phyloP scores from a whole-genome alignment of 2,329 filamentous ascomycete species.

The Pyricularia pennisetigena region DNA sequence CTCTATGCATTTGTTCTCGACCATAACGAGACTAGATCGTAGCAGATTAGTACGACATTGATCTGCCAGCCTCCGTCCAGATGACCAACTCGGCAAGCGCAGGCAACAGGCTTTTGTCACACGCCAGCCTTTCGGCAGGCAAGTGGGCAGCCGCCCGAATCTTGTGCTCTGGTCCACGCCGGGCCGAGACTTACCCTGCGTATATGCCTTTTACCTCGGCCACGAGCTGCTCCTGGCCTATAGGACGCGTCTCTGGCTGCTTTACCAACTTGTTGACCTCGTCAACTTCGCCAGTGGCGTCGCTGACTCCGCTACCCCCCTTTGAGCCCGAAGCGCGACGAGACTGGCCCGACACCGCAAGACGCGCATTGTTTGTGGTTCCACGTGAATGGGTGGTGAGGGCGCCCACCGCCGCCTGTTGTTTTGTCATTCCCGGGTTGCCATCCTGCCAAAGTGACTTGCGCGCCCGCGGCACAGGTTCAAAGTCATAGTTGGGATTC shows the following conservation, averaged over 20 bases:
- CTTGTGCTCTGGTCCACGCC: no score
- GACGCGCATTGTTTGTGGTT: not conserved
- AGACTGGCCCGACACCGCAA: not conserved
- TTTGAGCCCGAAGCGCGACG: not conserved
- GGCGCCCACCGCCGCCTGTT: not conserved
- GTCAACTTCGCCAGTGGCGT: not conserved
- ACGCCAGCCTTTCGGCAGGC: no score
- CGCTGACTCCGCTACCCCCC: not conserved
- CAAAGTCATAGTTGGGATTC: not conserved
- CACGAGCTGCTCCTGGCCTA: slow-evolving; percentile 69
- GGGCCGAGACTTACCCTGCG: slow-evolving; percentile 35
- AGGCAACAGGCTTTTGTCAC: no score
- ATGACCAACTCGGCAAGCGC: no score
- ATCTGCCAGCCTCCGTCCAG: no score
- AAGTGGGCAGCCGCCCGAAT: no score
- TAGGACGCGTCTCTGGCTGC: slow-evolving; percentile 56
- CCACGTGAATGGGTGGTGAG: not conserved
- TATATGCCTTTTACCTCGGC: slow-evolving; percentile 80
- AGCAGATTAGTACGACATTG: not conserved
- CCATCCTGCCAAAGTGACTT: not conserved
- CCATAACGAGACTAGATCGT: slow-evolving; percentile 52
- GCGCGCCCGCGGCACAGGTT: not conserved
- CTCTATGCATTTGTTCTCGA: slow-evolving; percentile 80
- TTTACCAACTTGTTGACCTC: slow-evolving; percentile 10
- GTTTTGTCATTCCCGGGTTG: not conserved